A percentile compares a stretch with the other conserved stretches of the same genome.
These are phyloP conservation scores for Aspergillus cavernicola DNA, from an alignment of 495 filamentous ascomycete genomes.

Conservation along the genomic window DNA sequence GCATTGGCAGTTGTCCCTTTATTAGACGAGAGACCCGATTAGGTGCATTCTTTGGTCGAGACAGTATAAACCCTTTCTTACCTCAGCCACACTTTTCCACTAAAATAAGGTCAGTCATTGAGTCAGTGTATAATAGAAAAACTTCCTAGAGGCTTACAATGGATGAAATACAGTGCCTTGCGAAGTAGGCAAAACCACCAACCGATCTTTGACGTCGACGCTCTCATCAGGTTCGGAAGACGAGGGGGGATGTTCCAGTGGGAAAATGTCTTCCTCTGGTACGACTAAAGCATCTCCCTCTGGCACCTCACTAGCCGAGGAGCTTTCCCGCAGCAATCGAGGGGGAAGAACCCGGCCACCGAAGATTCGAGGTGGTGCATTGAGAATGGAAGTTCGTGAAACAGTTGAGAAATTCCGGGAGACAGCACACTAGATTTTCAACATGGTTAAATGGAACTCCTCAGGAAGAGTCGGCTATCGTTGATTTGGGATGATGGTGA, in stretches of 20 bases:
- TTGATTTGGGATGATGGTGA: neutral
- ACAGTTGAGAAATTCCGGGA: constrained; percentile 1
- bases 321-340: neutral
- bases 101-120: constrained; percentile 7
- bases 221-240: neutral
- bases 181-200: no score
- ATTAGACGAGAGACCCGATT: constrained; percentile 1
- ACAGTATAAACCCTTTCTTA: neutral
- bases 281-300: neutral
- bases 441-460: neutral
- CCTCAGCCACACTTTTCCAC: constrained; percentile 21
- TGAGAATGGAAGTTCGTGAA: neutral
- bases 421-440: neutral
- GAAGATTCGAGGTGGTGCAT: neutral
- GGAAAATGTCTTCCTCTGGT: neutral
- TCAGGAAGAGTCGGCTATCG: neutral
- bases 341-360: neutral
- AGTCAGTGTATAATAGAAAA: neutral
- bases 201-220: no score
- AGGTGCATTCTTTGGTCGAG: neutral
- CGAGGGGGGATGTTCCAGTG: neutral
- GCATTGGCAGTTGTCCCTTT: constrained; percentile 82
- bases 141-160: neutral
- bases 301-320: neutral
- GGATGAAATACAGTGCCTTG: no score